Evolutionary conservation across 441 rosid genomes (phyloP), one percentile per base, ranked within the genome.

Genomic region (Melastoma candidum): DNA sequence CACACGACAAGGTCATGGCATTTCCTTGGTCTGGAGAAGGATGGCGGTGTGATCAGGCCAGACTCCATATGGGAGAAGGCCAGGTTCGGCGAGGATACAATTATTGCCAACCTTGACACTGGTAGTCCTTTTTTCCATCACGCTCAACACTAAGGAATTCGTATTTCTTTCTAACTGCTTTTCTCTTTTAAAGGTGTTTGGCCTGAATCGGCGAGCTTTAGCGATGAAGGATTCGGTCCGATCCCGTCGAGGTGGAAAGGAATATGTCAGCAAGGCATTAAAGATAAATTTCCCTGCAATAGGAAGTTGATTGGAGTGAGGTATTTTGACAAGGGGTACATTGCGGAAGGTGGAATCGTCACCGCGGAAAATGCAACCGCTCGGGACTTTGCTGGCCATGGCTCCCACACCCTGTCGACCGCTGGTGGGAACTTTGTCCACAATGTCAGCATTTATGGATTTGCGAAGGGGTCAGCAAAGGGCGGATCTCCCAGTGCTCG

Each of bases 181-280:
- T 29, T 29, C 7, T 3, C 8, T 13, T 12, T 14, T n/a, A 11
- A 93, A 58, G 94, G 84, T 54, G 83, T 94, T 94, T 29, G 36
- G 36, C 92, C 96, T 0, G 89, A 85, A 63, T 79, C 90, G 14
- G 46, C 67, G 61, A 84, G 94, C 72, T 87, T 87, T 22, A 69
- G 69, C 47, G 90, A 79, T 29, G 66, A 66, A 45, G 92, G 97
- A 2, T 73, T 62, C 4, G 93, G 84, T 11, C 65, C 70, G 0
- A 63, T 77, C 53, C 95, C 95, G 0, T 68, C 76, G 12, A 77
- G 67, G 17, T 88, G 97, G 97, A 74, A 71, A 66, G 97, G 97
- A 10, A 27, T 2, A 2, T 85, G 97, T 50, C 48, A 74, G 54
- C 60, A 70, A 14, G 4, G 63, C 50, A 58, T 71, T 17, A 22